These are phyloP conservation scores for Leccinum rimulosum DNA, from an alignment of 768 basidiomycete species.

Conservation along the genomic window DNA sequence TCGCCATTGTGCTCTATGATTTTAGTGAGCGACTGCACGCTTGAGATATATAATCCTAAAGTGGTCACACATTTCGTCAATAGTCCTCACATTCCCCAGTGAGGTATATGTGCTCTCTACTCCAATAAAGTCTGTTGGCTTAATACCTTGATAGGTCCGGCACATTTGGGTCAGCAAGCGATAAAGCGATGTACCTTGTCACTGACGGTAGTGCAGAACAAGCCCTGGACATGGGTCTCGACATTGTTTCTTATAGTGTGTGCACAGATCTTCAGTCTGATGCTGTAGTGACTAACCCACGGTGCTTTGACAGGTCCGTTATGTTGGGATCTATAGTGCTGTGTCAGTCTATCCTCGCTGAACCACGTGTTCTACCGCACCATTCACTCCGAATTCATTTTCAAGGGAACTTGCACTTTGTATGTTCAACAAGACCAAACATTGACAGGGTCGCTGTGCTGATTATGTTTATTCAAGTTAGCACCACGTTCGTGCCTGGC, in stretches of 20 bases:
- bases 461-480: background rate
- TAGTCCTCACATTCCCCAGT: background rate
- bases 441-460: background rate
- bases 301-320: background rate
- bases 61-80: background rate
- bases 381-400: background rate
- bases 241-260: background rate
- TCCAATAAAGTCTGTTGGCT: background rate
- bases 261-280: background rate
- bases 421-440: background rate
- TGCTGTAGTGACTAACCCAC: background rate
- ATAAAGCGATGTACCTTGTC: background rate
- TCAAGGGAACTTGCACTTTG: background rate
- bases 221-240: background rate
- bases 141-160: background rate
- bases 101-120: background rate
- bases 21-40: background rate
- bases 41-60: background rate
- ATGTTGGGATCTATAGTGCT: background rate
- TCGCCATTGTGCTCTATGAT: background rate
- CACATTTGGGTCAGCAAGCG: background rate
- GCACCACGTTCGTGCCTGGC: background rate
- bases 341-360: background rate
- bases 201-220: background rate
- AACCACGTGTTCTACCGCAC: background rate